These are phyloP conservation scores for Pseudoturritis turrita DNA, from an alignment of 345 rosid genomes.

Conservation along the genomic window DNA sequence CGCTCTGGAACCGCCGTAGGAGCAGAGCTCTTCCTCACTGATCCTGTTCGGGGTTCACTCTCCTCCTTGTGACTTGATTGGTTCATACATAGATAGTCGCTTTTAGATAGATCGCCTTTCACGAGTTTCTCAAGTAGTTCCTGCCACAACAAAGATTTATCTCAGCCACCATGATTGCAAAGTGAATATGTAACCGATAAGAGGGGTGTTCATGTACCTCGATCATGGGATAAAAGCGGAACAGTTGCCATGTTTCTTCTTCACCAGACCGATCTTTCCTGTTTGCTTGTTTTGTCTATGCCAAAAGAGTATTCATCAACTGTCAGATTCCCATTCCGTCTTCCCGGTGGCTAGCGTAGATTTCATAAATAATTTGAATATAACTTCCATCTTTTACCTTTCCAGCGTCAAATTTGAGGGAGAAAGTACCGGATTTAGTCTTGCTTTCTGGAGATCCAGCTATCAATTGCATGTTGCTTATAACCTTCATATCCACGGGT, in stretches of 20 bases:
- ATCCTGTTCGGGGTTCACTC: slow-evolving; percentile 30
- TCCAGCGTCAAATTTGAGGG: slow-evolving; percentile 78
- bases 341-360: not conserved
- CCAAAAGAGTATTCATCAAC: slow-evolving; percentile 16
- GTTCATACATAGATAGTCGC: slow-evolving; percentile 55
- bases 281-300: slow-evolving; percentile 70
- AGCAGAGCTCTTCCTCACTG: slow-evolving; percentile 37
- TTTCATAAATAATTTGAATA: not conserved
- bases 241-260: slow-evolving; percentile 89
- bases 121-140: slow-evolving; percentile 70
- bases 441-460: slow-evolving; percentile 56
- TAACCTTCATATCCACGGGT: slow-evolving; percentile 66
- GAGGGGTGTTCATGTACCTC: slow-evolving; percentile 50
- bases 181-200: not conserved
- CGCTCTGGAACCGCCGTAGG: slow-evolving; percentile 45
- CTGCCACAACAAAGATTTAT: slow-evolving; percentile 32
- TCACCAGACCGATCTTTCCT: slow-evolving; percentile 84
- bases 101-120: slow-evolving; percentile 69
- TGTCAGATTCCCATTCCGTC: not conserved
- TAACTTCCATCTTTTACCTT: slow-evolving; percentile 44
- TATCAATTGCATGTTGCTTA: slow-evolving; percentile 69
- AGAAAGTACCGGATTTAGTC: slow-evolving; percentile 51
- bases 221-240: slow-evolving; percentile 81
- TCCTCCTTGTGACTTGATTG: slow-evolving; percentile 33
- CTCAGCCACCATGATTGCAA: not conserved